A percentile compares a stretch with the other conserved stretches of the same genome.
Conservation (phyloP, 2,329 filamentous ascomycete species). For the Pestalotiopsis sp. region DNA sequence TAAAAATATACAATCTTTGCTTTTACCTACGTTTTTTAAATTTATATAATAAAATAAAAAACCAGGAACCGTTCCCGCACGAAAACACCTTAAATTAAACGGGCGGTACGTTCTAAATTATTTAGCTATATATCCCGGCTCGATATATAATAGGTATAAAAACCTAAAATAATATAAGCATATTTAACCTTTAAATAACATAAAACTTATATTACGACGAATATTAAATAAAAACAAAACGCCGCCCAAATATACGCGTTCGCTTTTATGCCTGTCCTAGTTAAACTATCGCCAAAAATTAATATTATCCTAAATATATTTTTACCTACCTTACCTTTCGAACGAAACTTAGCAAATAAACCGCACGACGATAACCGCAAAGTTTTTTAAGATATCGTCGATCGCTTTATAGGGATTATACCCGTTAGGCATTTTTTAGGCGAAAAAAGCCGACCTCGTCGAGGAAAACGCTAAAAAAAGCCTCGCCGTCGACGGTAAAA, state of each 20-base stretch:
- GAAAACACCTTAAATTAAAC: neutral
- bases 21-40: too few relatives aligned
- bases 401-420: neutral
- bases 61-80: too few relatives aligned
- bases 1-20: too few relatives aligned
- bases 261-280: neutral
- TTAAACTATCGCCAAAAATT: neutral
- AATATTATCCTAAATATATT: neutral
- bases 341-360: neutral
- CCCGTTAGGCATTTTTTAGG: neutral
- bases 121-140: neutral
- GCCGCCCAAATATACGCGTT: neutral
- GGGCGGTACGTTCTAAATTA: neutral
- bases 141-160: too few relatives aligned
- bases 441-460: too few relatives aligned
- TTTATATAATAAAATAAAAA: too few relatives aligned
- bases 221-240: neutral
- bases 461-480: too few relatives aligned
- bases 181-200: neutral
- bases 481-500: too few relatives aligned
- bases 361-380: neutral
- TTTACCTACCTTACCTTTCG: neutral
- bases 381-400: neutral
- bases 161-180: neutral
- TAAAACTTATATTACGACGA: neutral